A percentile compares a stretch with the other conserved stretches of the same genome.
phyloP scores from a whole-genome alignment of 2,329 filamentous ascomycete genomes.

The Fusarium sp. region DNA sequence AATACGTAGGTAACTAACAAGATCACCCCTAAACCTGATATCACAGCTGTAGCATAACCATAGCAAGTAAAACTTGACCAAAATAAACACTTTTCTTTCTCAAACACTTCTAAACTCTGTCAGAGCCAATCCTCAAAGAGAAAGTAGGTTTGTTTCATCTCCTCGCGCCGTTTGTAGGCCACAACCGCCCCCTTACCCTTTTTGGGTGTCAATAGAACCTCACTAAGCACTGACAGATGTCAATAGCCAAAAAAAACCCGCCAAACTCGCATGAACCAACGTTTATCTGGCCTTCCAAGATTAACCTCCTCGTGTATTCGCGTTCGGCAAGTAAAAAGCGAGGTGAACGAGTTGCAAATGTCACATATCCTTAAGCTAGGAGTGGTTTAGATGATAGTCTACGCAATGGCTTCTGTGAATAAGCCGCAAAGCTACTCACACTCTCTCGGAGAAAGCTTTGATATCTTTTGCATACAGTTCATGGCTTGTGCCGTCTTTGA shows the following conservation, averaged over 20 bases:
- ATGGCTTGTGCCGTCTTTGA: slow-evolving; percentile 5
- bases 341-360: background rate
- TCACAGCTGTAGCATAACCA: background rate
- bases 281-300: background rate
- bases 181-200: slow-evolving; percentile 25
- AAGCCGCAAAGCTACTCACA: slow-evolving; percentile 8
- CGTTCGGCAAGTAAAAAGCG: slow-evolving; percentile 5
- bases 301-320: slow-evolving; percentile 5
- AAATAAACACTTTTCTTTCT: background rate
- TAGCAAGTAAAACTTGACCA: background rate
- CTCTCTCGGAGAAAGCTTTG: background rate
- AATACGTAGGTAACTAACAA: too few relatives aligned
- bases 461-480: background rate
- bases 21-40: background rate
- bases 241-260: slow-evolving; percentile 17
- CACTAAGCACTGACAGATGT: slow-evolving; percentile 29
- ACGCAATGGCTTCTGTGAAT: slow-evolving; percentile 4
- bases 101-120: background rate
- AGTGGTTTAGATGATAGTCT: background rate
- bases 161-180: background rate
- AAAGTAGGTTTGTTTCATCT: slow-evolving; percentile 1
- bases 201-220: slow-evolving; percentile 42
- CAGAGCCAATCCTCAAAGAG: background rate
- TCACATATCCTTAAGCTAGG: background rate
- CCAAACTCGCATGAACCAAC: slow-evolving; percentile 1